Base-by-base conservation (phyloP, 75 land plant genomes). In the Picea glauca region DNA sequence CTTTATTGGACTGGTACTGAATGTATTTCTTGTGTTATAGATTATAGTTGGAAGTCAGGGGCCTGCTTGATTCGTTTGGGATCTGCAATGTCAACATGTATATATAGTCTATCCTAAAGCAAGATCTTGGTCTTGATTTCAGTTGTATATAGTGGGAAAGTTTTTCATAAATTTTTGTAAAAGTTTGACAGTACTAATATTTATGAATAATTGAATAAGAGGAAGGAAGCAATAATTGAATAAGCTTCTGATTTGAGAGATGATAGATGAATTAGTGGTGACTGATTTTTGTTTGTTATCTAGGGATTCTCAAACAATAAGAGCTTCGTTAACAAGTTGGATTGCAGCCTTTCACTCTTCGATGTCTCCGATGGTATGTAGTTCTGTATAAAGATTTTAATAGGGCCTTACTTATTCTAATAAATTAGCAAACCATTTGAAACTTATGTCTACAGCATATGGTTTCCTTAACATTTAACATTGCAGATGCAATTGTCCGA, bases 341-440 rank as follows among this genome's bases (percentile, higher is more conserved):
- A 72, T 79, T 66, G 87, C 79, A 15, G 81, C 88, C 12, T 86
- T 86, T 74, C 87, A 84, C 54, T 86, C 87, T 13, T 77, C 87
- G 11, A 62, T 80, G 43, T 77, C 87, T 76, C 88, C 83, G 33
- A 63, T 60, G 79, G 88, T 86, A 85, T 77, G 43, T 43, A 21
- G 33, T 58, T 20, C 54, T 70, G 1, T 20, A n/a, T n/a, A 31
- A 32, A 23, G 5, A 46, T 35, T 46, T 67, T 32, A 79, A 57
- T 23, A 18, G 57, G 60, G 26, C 13, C 58, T 57, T 31, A 35
- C 21, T 1, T 60, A 30, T 5, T 21, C 80, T 60, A 40, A 13
- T 32, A 33, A 33, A 33, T 15, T 33, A 15, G 13, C 2, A 46
- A 17, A 70, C 20, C 2, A 17, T 70, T 38, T n/a, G 21, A 1